A percentile compares a stretch with the other conserved stretches of the same genome.
Conservation (phyloP, 208 protist species). For the Trypanosoma cruzi region DNA sequence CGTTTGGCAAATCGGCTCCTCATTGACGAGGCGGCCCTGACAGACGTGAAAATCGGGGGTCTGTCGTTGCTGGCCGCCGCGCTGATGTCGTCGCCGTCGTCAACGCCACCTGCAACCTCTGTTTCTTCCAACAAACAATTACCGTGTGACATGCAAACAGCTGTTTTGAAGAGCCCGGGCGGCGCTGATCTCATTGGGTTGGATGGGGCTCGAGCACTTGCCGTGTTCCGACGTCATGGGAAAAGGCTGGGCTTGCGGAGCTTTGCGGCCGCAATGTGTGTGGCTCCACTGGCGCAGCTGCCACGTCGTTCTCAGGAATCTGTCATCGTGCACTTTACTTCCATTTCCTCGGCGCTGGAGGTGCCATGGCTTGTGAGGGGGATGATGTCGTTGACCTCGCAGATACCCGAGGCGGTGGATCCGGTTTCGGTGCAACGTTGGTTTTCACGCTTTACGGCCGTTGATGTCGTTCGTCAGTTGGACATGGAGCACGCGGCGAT, state of each 20-base stretch:
- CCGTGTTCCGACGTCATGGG: conserved; percentile 55
- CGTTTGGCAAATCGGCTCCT: conserved; percentile 53
- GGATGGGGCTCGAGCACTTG: conserved; percentile 27
- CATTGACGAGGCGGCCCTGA: conserved; percentile 35
- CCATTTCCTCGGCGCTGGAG: conserved; percentile 47
- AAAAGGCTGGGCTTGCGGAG: conserved; percentile 43
- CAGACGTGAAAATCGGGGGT: conserved; percentile 22
- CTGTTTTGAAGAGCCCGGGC: neutral
- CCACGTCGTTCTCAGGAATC: conserved; percentile 44
- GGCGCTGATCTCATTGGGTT: neutral
- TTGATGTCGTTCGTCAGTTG: conserved; percentile 56
- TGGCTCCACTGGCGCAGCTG: conserved; percentile 42
- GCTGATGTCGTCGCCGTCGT: conserved; percentile 23
- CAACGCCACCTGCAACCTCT: neutral
- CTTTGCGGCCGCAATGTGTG: conserved; percentile 70
- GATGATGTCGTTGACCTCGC: conserved; percentile 35
- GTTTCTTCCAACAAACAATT: neutral
- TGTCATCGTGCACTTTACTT: conserved; percentile 69
- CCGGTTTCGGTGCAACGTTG: conserved; percentile 65
- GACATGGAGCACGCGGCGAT: conserved; percentile 38
- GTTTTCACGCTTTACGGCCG: conserved; percentile 76
- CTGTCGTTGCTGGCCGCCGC: conserved; percentile 25
- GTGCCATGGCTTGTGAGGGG: conserved; percentile 51
- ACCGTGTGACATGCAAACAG: neutral
- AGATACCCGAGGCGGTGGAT: conserved; percentile 43